These are phyloP conservation scores for Linnemannia zychae DNA, from an alignment of 192 early-diverging fungal species.

Conservation along the genomic window DNA sequence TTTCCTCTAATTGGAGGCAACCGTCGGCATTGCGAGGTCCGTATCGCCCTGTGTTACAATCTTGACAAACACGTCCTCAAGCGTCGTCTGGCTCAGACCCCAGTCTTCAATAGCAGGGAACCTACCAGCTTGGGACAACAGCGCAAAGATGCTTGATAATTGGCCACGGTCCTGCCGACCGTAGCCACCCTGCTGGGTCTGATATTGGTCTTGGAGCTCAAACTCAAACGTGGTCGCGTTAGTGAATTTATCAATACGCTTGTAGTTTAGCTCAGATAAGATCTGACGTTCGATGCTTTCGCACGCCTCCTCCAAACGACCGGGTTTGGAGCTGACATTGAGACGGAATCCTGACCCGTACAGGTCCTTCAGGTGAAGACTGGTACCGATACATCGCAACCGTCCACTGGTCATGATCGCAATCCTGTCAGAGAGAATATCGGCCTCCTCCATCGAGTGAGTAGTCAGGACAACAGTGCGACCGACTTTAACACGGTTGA, in stretches of 20 bases:
- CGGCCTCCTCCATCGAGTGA: constrained; percentile 77
- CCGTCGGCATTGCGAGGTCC: constrained; percentile 34
- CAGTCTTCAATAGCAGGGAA: constrained; percentile 72
- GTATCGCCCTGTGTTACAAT: constrained; percentile 52
- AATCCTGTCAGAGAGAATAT: constrained; percentile 63
- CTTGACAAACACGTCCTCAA: constrained; percentile 79
- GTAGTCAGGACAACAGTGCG: constrained; percentile 72
- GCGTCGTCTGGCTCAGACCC: constrained; percentile 74
- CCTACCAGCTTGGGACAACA: constrained; percentile 59
- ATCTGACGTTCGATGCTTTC: constrained; percentile 19
- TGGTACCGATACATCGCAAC: constrained; percentile 64
- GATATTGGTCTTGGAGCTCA: constrained; percentile 49
- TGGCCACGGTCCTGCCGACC: constrained; percentile 61
- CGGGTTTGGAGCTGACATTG: constrained; percentile 30
- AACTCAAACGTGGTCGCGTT: constrained; percentile 52
- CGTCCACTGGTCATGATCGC: constrained; percentile 67
- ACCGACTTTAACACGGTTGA: constrained; percentile 61
- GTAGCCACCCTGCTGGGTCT: constrained; percentile 47
- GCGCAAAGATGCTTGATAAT: constrained; percentile 69
- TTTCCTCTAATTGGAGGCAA: constrained; percentile 16
- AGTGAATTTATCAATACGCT: constrained; percentile 51
- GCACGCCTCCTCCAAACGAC: constrained; percentile 30
- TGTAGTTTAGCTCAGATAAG: constrained; percentile 20
- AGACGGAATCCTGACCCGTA: constrained; percentile 71
- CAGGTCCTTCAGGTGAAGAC: constrained; percentile 66